Percentiles rank a stretch among this genome's conserved stretches.
Evolutionary conservation across 129 eudicot species (phyloP).

Genomic region (Tagetes erecta): DNA sequence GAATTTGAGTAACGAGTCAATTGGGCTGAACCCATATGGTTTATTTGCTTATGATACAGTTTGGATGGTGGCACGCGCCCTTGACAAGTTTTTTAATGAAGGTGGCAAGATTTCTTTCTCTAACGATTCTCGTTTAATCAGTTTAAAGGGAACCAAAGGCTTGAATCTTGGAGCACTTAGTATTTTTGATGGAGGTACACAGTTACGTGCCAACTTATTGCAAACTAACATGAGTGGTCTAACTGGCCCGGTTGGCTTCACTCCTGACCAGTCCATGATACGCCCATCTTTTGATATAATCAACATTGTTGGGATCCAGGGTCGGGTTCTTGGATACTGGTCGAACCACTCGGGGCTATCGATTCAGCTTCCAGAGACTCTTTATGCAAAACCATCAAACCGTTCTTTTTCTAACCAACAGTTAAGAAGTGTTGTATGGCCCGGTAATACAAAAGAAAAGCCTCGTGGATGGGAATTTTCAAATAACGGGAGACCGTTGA

Average conservation of each 20-base stretch:
- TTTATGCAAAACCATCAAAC: conserved; percentile 54
- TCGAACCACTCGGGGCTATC: conserved; percentile 77
- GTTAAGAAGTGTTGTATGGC: conserved; percentile 62
- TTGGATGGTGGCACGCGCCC: conserved; percentile 68
- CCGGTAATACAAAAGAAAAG: conserved; percentile 54
- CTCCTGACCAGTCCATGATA: conserved; percentile 44
- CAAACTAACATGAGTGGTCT: conserved; percentile 63
- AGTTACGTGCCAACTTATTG: conserved; percentile 47
- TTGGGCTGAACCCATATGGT: conserved; percentile 68
- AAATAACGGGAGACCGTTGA: conserved; percentile 54
- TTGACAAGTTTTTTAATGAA: conserved; percentile 42
- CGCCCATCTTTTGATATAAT: conserved; percentile 70
- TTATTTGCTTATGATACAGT: conserved; percentile 90
- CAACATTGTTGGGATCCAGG: conserved; percentile 52
- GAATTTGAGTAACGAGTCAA: conserved; percentile 48
- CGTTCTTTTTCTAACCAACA: conserved; percentile 60
- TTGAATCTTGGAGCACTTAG: conserved; percentile 72
- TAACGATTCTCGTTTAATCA: conserved; percentile 42
- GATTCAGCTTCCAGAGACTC: conserved; percentile 58
- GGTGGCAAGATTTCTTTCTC: conserved; percentile 81
- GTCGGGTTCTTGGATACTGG: conserved; percentile 77
- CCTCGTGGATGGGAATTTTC: conserved; percentile 98
- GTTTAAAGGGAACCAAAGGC: conserved; percentile 32
- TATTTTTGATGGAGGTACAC: conserved; percentile 64
- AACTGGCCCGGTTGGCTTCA: conserved; percentile 64